Percentiles rank a stretch among this genome's conserved stretches.
phyloP scores from a whole-genome alignment of 2,329 filamentous ascomycete genomes.

The Alternaria burnsii region DNA sequence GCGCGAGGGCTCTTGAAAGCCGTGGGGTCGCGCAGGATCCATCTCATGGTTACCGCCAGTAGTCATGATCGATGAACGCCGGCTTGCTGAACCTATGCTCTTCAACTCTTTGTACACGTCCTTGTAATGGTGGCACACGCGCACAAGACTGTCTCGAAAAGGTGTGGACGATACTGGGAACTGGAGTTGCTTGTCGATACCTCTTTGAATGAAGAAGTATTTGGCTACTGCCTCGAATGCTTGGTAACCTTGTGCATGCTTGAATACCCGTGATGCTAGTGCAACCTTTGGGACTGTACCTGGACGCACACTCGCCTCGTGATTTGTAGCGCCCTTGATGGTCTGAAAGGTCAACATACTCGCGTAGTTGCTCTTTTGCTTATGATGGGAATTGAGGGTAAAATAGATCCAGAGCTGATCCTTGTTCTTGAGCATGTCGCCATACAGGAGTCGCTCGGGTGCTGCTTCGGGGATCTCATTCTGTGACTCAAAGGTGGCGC shows the following conservation, averaged over 20 bases:
- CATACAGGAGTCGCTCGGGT: background rate
- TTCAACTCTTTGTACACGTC: background rate
- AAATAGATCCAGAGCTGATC: background rate
- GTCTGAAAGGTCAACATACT: background rate
- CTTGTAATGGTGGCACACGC: background rate
- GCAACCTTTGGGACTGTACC: background rate
- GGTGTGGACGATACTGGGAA: background rate
- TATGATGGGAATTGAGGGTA: background rate
- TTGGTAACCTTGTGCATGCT: background rate
- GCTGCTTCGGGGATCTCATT: background rate
- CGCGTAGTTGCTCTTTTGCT: background rate
- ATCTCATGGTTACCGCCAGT: background rate
- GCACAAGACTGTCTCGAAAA: background rate
- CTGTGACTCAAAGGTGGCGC: background rate
- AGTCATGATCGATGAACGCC: background rate
- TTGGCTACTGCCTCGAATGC: slow-evolving; percentile 7
- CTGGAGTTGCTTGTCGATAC: background rate
- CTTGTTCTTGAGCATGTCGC: background rate
- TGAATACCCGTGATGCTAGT: background rate
- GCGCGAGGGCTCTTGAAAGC: background rate
- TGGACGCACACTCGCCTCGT: background rate
- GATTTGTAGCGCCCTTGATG: background rate
- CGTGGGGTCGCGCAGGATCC: background rate
- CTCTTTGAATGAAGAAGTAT: slow-evolving; percentile 7
- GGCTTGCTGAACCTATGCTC: background rate